Evolutionary conservation across 805 yeast genomes (phyloP).

Genomic region (Candida ortonii): DNA sequence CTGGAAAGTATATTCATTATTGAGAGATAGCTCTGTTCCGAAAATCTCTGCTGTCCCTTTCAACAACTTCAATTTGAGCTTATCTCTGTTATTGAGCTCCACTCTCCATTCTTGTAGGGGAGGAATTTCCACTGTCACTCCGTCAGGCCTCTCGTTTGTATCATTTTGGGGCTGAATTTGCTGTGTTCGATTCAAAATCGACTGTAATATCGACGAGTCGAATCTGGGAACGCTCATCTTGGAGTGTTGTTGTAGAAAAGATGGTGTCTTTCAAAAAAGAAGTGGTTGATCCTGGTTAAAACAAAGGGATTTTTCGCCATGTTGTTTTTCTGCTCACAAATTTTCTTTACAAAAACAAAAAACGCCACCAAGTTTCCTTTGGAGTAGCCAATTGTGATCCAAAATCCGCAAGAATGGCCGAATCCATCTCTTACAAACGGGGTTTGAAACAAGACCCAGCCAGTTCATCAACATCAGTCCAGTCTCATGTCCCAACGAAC

Average conservation of each 20-base stretch:
- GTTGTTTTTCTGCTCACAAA: too few species aligned
- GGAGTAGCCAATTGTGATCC: neutral
- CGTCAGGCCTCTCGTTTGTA: conserved; percentile 3
- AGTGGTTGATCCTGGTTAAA: too few species aligned
- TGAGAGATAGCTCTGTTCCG: conserved; percentile 87
- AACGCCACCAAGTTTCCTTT: neutral
- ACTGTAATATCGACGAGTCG: conserved; percentile 24
- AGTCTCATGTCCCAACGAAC: conserved; percentile 17
- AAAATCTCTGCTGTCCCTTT: conserved; percentile 84
- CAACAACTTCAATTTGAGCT: conserved; percentile 47
- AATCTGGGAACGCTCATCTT: conserved; percentile 11
- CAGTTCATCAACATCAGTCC: conserved; percentile 4
- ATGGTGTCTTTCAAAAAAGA: too few species aligned
- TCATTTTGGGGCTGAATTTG: conserved; percentile 8
- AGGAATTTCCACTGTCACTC: conserved; percentile 17
- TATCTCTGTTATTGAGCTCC: conserved; percentile 52
- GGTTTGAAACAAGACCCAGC: conserved; percentile 2
- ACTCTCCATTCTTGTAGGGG: conserved; percentile 69
- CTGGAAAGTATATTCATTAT: conserved; percentile 55
- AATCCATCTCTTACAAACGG: conserved; percentile 20
- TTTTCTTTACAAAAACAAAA: too few species aligned
- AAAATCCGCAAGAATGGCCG: conserved; percentile 20
- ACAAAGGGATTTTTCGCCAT: too few species aligned
- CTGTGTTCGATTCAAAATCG: conserved; percentile 19
- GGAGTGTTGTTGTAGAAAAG: too few species aligned